Evolutionary conservation across 192 early-diverging fungal genomes (phyloP), one percentile per base, ranked within the genome.

Genomic region (Rhizoclosmatium sp.): DNA sequence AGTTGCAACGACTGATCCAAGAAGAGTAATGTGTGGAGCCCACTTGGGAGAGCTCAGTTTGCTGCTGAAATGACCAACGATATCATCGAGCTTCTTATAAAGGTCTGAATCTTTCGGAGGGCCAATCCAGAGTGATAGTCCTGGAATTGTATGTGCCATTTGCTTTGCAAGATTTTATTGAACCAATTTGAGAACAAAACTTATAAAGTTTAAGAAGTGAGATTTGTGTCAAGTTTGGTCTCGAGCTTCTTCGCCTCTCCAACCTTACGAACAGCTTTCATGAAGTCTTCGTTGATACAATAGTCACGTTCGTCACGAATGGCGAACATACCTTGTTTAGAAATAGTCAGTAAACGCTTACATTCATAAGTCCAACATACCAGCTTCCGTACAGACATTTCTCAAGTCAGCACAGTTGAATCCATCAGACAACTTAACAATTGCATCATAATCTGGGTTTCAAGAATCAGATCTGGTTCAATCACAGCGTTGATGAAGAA

Each of bases 201-300:
- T 54, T 54, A 51, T 14, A 0, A 16, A 1, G 51, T 54, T 7
- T 54, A 54, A 16, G 16, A 54, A 12, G 51, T 54, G 5, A 54
- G 9, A 16, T 7, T 7, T 54, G 51, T 54, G 51, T 89, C 88
- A 68, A 89, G 67, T 78, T 89, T 89, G 3, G 77, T 79, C 79
- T 89, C 88, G 45, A 89, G 74, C 82, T 99, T 99, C 92, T 99
- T 99, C 54, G 95, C 92, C 69, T 99, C 97, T 3, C 90, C 92
- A 45, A 99, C 97, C 89, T 99, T 99, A 76, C 98, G 92, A 47
- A 98, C 98, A 23, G 98, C 98, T 88, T 99, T 99, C 98, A 99
- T 99, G 85, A 98, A 99, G 80, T 99, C 98, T 39, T 75, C 97
- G 83, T 99, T 97, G n/a, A 97, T 81, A 41, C 93, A 91, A 85